Percentiles rank a stretch among this genome's conserved stretches.
These are phyloP conservation scores for Myxozyma neotropica DNA, from an alignment of 805 yeast species.

Conservation along the genomic window DNA sequence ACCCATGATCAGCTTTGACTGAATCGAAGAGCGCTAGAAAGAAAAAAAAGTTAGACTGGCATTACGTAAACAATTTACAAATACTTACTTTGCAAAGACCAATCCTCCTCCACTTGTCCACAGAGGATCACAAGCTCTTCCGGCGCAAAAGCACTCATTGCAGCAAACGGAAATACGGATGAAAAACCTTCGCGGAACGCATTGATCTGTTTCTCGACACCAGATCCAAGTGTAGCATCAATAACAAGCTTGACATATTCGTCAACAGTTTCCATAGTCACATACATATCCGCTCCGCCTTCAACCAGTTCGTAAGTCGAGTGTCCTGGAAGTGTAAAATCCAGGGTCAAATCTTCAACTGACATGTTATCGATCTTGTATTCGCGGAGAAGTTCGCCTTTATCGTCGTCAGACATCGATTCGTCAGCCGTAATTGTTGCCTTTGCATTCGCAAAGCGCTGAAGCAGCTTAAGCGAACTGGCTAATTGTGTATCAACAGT, in stretches of 20 bases:
- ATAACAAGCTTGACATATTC: conserved; percentile 59
- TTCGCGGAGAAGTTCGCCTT: conserved; percentile 11
- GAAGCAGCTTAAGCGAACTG: conserved; percentile 57
- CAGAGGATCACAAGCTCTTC: conserved; percentile 70
- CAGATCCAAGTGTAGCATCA: conserved; percentile 61
- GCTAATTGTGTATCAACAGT: conserved; percentile 62
- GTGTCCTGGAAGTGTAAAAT: conserved; percentile 78
- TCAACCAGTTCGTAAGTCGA: conserved; percentile 59
- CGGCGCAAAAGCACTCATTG: conserved; percentile 71
- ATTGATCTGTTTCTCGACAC: conserved; percentile 64
- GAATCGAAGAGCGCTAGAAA: conserved; percentile 56
- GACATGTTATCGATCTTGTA: conserved; percentile 45
- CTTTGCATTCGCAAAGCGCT: conserved; percentile 46
- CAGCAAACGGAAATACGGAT: conserved; percentile 74
- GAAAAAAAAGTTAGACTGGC: conserved; percentile 36
- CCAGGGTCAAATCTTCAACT: conserved; percentile 59
- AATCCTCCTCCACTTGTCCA: conserved; percentile 84
- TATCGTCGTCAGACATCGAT: conserved; percentile 15
- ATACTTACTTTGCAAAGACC: conserved; percentile 50
- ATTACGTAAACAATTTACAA: conserved; percentile 35
- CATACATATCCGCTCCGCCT: conserved; percentile 55
- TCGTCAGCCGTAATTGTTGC: conserved; percentile 23
- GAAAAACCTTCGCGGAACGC: conserved; percentile 81
- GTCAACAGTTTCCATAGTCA: conserved; percentile 58
- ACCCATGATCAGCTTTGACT: conserved; percentile 89